Percentiles rank a stretch among this genome's conserved stretches.
Evolutionary conservation across 2,329 filamentous ascomycete genomes (phyloP).

Genomic region (Alternaria brassicae): DNA sequence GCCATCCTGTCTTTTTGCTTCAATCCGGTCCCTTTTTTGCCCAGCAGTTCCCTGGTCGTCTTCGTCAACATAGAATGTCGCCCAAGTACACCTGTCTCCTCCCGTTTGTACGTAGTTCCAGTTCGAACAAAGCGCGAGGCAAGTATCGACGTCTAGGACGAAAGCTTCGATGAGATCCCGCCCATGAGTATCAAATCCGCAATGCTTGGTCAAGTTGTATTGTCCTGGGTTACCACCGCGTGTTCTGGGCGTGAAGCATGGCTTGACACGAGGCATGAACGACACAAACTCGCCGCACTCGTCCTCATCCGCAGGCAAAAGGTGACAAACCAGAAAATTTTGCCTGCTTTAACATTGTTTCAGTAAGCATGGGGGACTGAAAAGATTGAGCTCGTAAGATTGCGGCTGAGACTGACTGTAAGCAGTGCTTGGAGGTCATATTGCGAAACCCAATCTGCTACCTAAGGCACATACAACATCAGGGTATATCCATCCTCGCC

Average conservation of each 20-base stretch:
- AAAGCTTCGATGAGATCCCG: not conserved
- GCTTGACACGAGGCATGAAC: not conserved
- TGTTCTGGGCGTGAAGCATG: not conserved
- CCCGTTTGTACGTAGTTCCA: no score
- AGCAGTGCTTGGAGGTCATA: not conserved
- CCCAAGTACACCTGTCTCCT: not conserved
- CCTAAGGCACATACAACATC: not conserved
- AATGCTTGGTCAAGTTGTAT: not conserved
- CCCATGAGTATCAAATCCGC: not conserved
- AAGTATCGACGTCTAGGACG: no score
- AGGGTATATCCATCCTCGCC: not conserved
- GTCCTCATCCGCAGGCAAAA: not conserved
- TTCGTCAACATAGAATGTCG: not conserved
- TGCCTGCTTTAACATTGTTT: not conserved
- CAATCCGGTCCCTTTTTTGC: not conserved
- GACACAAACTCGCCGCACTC: not conserved
- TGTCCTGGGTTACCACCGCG: no score
- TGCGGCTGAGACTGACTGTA: not conserved
- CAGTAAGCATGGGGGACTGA: not conserved
- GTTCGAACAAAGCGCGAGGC: no score
- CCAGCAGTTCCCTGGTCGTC: conserved; percentile 1
- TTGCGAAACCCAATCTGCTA: not conserved
- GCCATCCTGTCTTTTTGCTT: not conserved
- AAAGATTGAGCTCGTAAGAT: not conserved
- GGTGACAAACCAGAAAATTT: not conserved